Evolutionary conservation across 2,329 filamentous ascomycete species (phyloP).

Genomic region (Bipolaris gigantea): DNA sequence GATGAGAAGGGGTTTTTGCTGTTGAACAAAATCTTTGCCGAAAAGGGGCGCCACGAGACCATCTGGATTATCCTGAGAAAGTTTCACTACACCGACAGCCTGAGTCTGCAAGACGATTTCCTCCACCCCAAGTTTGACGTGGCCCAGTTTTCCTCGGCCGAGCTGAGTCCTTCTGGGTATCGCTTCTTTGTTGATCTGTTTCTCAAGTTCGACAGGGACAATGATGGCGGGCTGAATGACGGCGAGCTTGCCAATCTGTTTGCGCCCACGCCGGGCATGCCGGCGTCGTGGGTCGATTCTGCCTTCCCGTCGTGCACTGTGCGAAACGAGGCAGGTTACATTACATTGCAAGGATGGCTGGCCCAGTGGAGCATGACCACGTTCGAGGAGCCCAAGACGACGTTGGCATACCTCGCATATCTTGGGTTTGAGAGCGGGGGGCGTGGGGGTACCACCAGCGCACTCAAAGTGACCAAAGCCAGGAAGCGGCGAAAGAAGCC

Average conservation of each 20-base stretch:
- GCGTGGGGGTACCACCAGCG: slow-evolving; percentile 73
- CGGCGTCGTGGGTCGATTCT: slow-evolving; percentile 81
- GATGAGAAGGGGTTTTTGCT: slow-evolving; percentile 82
- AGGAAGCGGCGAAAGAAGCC: slow-evolving; percentile 81
- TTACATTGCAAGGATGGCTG: slow-evolving; percentile 96
- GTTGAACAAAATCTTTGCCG: slow-evolving; percentile 93
- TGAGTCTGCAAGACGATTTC: slow-evolving; percentile 88
- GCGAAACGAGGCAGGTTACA: slow-evolving; percentile 89
- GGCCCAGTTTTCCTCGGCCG: slow-evolving; percentile 86
- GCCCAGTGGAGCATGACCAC: slow-evolving; percentile 99
- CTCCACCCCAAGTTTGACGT: slow-evolving; percentile 94
- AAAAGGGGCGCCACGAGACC: slow-evolving; percentile 96
- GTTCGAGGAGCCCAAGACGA: slow-evolving; percentile 92
- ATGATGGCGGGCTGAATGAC: slow-evolving; percentile 90
- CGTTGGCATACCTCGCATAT: slow-evolving; percentile 92
- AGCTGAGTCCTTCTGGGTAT: slow-evolving; percentile 91
- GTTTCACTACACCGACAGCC: slow-evolving; percentile 93
- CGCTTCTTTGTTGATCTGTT: slow-evolving; percentile 98
- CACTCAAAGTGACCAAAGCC: slow-evolving; percentile 89
- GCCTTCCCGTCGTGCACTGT: slow-evolving; percentile 93
- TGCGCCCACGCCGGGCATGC: slow-evolving; percentile 87
- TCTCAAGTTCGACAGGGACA: slow-evolving; percentile 93
- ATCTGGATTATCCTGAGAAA: slow-evolving; percentile 96
- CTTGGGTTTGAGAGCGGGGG: slow-evolving; percentile 87
- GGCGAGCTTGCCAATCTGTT: slow-evolving; percentile 84